These are phyloP conservation scores for Tetragonia tetragonoides DNA, from an alignment of 148 eudicot genomes.

Conservation along the genomic window DNA sequence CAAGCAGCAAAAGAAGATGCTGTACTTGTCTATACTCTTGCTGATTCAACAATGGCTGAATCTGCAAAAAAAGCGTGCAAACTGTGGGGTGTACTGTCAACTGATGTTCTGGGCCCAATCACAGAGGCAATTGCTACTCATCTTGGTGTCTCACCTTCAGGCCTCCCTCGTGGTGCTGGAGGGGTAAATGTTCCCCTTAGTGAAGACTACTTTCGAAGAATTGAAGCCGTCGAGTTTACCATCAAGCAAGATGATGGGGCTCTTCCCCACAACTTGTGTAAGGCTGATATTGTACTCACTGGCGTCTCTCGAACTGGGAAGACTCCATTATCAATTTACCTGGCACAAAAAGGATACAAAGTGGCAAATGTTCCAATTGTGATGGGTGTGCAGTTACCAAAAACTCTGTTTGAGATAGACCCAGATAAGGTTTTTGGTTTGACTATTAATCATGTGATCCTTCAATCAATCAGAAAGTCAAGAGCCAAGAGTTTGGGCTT, in stretches of 20 bases:
- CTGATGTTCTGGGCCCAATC: conserved; percentile 74
- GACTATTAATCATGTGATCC: conserved; percentile 69
- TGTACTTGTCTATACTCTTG: conserved; percentile 77
- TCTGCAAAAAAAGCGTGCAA: conserved; percentile 74
- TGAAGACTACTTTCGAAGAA: conserved; percentile 81
- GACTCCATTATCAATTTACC: conserved; percentile 84
- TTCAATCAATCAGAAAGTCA: conserved; percentile 72
- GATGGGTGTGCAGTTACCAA: conserved; percentile 59
- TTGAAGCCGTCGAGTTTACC: conserved; percentile 92
- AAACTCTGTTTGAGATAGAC: conserved; percentile 61
- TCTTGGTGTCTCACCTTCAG: conserved; percentile 82
- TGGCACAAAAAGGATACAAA: conserved; percentile 88
- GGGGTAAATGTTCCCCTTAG: conserved; percentile 51
- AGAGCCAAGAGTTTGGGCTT: conserved; percentile 86
- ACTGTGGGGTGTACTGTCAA: conserved; percentile 67
- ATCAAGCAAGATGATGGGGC: conserved; percentile 98
- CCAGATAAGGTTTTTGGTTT: conserved; percentile 75
- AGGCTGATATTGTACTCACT: conserved; percentile 74
- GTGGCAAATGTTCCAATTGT: conserved; percentile 94
- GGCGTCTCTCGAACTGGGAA: conserved; percentile 96
- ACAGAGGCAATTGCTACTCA: conserved; percentile 80
- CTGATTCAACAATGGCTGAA: conserved; percentile 80
- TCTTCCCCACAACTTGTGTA: conserved; percentile 63
- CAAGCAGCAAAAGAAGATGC: conserved; percentile 91
- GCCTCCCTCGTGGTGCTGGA: conserved; percentile 90